These are phyloP conservation scores for Boechera divaricarpa DNA, from an alignment of 345 rosid genomes.

Conservation along the genomic window DNA sequence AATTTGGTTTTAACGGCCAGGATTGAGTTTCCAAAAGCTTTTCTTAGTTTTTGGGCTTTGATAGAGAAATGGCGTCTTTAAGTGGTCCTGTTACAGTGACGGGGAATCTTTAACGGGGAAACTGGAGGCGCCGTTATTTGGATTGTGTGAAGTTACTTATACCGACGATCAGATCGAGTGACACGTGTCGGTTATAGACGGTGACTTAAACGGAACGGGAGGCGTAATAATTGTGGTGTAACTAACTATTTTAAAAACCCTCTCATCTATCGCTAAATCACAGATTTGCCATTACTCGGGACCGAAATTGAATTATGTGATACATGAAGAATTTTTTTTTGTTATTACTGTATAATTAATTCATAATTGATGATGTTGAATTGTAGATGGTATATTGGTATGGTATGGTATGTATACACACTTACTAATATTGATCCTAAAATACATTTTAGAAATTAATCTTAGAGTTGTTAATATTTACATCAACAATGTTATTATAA, in stretches of 20 bases:
- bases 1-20: constrained; percentile 50
- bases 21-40: constrained; percentile 32
- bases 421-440: too few relatives aligned
- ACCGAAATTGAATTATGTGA: not conserved
- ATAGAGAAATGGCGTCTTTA: constrained; percentile 26
- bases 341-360: too few relatives aligned
- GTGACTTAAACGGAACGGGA: constrained; percentile 46
- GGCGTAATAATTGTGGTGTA: constrained; percentile 38
- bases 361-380: too few relatives aligned
- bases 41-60: constrained; percentile 18
- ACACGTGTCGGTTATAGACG: constrained; percentile 19
- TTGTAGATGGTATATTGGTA: too few relatives aligned
- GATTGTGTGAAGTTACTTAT: not conserved
- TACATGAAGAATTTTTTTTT: too few relatives aligned
- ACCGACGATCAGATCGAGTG: not conserved
- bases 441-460: too few relatives aligned
- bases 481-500: too few relatives aligned
- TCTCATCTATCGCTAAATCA: constrained; percentile 19
- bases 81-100: constrained; percentile 62
- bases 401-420: not conserved
- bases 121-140: constrained; percentile 85
- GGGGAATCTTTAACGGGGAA: constrained; percentile 69
- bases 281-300: constrained; percentile 11
- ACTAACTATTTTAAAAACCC: constrained; percentile 33
- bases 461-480: too few relatives aligned